Evolutionary conservation across 257 asterid genomes (phyloP), one percentile per base, ranked within the genome.

Genomic region (Rehmannia glutinosa): DNA sequence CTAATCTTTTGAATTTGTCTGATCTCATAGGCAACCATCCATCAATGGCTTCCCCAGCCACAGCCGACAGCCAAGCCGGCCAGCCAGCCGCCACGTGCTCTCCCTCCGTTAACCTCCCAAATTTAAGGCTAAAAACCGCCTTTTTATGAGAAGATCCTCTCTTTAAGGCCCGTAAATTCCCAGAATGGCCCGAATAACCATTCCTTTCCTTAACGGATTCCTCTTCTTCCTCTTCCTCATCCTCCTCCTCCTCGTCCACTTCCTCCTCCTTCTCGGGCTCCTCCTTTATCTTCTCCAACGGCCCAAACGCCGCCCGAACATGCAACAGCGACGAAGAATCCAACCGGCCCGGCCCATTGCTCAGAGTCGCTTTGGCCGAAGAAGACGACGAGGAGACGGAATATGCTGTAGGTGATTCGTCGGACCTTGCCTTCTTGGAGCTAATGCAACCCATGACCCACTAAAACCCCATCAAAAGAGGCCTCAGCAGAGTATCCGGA

Each of bases 401-500:
- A 4, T 12, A 64, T 4, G 45, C 15, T n/a, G 17, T 71, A 11
- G 84, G 81, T 11, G 85, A 79, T 24, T 72, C 69, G 27, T 74
- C 71, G 41, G 80, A 72, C 74, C 81, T 58, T 1, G 87, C 85
- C 25, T 79, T 79, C 75, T 86, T 92, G 71, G 95, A 92, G 85
- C 95, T 92, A 66, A 87, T 77, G 81, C 98, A 92, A 86, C 98
- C 98, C 98, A 92, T 90, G 86, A 75, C 83, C 84, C 85, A 73
- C 89, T 78, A 84, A 84, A 82, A 82, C 93, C n/a, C 98, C 97
- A 83, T 82, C 76, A 82, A 91, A 70, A 13, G 62, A 71, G 77
- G 57, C 77, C 10, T 41, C 69, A 57, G 35, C 12, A 0, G 60
- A 36, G 64, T 64, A 66, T 66, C 68, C 62, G 69, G 81, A 73